Conservation (phyloP, 495 filamentous ascomycete genomes). For the Xylaria intraflava region DNA sequence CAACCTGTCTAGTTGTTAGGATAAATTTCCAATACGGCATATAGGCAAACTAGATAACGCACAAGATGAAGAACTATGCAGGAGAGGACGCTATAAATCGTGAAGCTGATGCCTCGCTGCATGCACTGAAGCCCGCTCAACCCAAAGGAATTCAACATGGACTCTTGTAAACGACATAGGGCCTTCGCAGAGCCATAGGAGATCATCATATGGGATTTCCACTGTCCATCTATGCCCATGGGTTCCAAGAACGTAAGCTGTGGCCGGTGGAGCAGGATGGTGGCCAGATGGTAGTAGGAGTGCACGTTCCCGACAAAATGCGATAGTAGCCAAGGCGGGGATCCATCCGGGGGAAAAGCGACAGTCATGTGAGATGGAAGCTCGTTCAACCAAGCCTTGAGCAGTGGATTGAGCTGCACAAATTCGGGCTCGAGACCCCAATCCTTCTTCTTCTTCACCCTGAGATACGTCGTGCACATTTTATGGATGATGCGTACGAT, state of each 20-base stretch:
- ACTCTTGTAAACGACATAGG: constrained; percentile 87
- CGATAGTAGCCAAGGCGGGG: constrained; percentile 77
- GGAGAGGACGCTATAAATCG: constrained; percentile 84
- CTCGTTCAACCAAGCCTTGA: constrained; percentile 66
- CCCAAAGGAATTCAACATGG: constrained; percentile 68
- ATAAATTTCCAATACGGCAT: constrained; percentile 2
- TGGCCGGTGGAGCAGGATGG: constrained; percentile 84
- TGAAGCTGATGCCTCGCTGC: constrained; percentile 92
- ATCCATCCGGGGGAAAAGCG: constrained; percentile 69
- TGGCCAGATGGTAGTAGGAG: constrained; percentile 80
- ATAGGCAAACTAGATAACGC: constrained; percentile 31
- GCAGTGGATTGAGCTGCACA: constrained; percentile 64
- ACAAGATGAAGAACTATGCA: constrained; percentile 96
- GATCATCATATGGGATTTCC: constrained; percentile 81
- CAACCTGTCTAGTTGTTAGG: constrained; percentile 54
- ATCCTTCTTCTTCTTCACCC: constrained; percentile 75
- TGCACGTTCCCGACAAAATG: constrained; percentile 92
- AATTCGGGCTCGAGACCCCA: constrained; percentile 88
- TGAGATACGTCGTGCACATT: constrained; percentile 67
- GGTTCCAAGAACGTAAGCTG: constrained; percentile 75
- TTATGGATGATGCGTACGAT: constrained; percentile 72
- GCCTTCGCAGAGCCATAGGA: constrained; percentile 83
- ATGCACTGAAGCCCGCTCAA: constrained; percentile 82
- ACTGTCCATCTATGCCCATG: constrained; percentile 62
- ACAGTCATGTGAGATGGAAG: constrained; percentile 77